Evolutionary conservation across 2,329 filamentous ascomycete species (phyloP).

Genomic region (Fusarium robinianum): DNA sequence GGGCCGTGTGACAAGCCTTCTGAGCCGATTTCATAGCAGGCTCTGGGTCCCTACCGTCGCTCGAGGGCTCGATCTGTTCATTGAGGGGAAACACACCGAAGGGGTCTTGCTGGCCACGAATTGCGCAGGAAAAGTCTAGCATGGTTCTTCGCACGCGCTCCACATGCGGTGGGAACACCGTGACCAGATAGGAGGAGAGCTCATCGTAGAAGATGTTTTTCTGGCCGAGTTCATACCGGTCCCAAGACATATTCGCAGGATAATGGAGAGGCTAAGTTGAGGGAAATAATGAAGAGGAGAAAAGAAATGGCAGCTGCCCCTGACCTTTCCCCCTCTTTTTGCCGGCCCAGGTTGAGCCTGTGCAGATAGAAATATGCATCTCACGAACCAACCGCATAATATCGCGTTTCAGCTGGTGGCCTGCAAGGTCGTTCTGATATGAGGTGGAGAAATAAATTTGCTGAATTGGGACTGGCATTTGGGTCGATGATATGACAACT

Average conservation of each 20-base stretch:
- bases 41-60: neutral
- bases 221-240: slow-evolving; percentile 6
- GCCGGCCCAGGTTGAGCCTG: neutral
- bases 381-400: slow-evolving; percentile 3
- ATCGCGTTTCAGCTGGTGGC: neutral
- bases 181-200: neutral
- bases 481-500: too few relatives aligned
- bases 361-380: neutral
- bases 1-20: neutral
- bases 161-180: slow-evolving; percentile 13
- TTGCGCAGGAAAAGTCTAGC: slow-evolving; percentile 16
- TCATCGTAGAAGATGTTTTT: slow-evolving; percentile 15
- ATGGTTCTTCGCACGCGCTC: slow-evolving; percentile 13
- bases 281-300: neutral
- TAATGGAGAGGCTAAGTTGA: neutral
- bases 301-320: neutral
- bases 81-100: neutral
- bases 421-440: too few relatives aligned
- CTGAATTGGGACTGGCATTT: too few relatives aligned
- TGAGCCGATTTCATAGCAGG: slow-evolving; percentile 1
- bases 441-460: too few relatives aligned
- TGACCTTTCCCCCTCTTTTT: neutral
- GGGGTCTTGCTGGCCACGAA: neutral
- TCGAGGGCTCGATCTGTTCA: neutral
- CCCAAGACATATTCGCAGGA: slow-evolving; percentile 9